Evolutionary conservation across 2,329 filamentous ascomycete genomes (phyloP), one percentile per base, ranked within the genome.

Genomic region (Exophiala aquamarina): DNA sequence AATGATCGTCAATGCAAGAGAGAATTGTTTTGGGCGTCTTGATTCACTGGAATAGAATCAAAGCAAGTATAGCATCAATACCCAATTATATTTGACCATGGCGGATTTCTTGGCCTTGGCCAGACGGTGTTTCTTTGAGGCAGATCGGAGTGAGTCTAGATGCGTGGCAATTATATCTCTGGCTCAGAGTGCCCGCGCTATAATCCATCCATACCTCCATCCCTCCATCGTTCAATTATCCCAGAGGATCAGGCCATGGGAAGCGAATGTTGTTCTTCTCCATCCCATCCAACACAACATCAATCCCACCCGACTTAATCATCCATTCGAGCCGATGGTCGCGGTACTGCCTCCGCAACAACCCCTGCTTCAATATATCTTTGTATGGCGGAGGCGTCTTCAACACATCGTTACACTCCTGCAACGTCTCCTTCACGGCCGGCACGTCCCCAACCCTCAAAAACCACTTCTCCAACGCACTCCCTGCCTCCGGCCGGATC

Each of bases 281-380:
- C 32, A 52, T 9, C 11, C 52, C 52, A 14, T 49, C 41, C 5
- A n/a, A n/a, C 3, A 55, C 45, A 29, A 55, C 43, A 17, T 47
- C 44, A 1, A 55, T 44, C 1, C 49, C 49, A 26, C 52, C 49
- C 23, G 32, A 29, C 39, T 55, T 55, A 45, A 52, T 40, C 45
- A 55, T 47, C 52, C 52, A 55, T 32, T 55, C 52, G 15, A 55
- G 46, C n/a, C 49, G 50, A 29, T 55, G 49, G 32, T 52, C 49
- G 3, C 52, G 34, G 38, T 55, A 55, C 52, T 55, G 31, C 3
- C 52, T 17, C 35, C 26, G 43, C 18, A 45, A 19, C 29, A 47
- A 9, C 4, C 52, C 52, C 17, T 47, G 44, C 20, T 44, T 15
- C 8, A 47, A 20, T 9, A n/a, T 5, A 8, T 40, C 41, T 6